Evolutionary conservation across 2,329 filamentous ascomycete species (phyloP), one percentile per base, ranked within the genome.

Genomic region (Colletotrichum gigasporum): DNA sequence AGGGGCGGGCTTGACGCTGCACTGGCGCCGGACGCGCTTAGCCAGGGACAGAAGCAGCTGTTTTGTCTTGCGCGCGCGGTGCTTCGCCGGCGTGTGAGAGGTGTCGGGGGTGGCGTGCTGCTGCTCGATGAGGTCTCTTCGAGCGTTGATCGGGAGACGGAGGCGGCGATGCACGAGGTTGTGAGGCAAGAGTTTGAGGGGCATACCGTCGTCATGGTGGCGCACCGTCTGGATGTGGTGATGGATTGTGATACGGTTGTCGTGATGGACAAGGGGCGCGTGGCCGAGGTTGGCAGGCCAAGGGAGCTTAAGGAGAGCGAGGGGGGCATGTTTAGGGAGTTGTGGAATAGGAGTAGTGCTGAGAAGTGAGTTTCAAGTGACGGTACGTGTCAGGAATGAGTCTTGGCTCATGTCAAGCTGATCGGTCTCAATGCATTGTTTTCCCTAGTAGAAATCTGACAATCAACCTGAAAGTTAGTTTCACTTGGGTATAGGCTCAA

Each of bases 51-150:
- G 72, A 83, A 82, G 44, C 89, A 91, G 69, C 79, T 91, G 0
- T 89, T 91, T 68, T 87, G 83, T 66, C 80, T 91, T 1, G 88
- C 85, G 0, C 75, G 88, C 0, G 88, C 87, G 0, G 79, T 90
- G 16, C 72, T 91, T 7, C 75, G 83, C 4, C 66, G 72, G 3
- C 63, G 76, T 18, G 77, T 83, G 4, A 65, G 60, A 11, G 51
- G 44, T 5, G 37, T n/a, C 10, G 32, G 24, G 3, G 69, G 65
- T 5, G 73, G 73, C 0, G 41, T 77, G 2, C 51, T 76, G 8
- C 54, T 77, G n/a, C 72, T 78, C 2, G 76, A 77, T 41, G 75
- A 78, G 63, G 71, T 76, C 7, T 75, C 72, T 26, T 73, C 71
- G 1, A 75, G 70, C 47, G 75, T 78, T 11, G 76, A 78, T 54